phyloP scores from a whole-genome alignment of 495 filamentous ascomycete species.

The Xylaria venustula region DNA sequence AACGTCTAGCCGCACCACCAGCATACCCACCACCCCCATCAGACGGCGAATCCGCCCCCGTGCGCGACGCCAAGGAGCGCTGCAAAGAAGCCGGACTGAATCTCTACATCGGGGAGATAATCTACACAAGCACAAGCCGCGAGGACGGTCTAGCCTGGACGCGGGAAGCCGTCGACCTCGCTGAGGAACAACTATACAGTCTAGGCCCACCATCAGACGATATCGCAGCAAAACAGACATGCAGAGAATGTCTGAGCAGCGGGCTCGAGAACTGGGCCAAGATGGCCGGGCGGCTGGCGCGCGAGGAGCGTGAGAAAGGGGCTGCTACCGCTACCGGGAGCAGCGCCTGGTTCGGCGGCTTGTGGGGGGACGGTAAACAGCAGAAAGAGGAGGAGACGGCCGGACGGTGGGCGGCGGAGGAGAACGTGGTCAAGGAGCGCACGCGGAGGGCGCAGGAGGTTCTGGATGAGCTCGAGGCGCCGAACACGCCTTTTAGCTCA shows the following conservation, averaged over 20 bases:
- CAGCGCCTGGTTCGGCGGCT: conserved; percentile 44
- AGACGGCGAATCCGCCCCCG: conserved; percentile 63
- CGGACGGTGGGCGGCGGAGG: conserved; percentile 51
- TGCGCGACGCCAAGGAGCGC: conserved; percentile 56
- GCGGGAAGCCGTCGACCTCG: conserved; percentile 70
- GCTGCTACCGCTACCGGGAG: conserved; percentile 11
- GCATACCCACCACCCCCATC: conserved; percentile 64
- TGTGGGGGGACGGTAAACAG: conserved; percentile 39
- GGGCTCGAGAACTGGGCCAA: conserved; percentile 72
- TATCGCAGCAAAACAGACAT: conserved; percentile 47
- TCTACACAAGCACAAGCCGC: conserved; percentile 60
- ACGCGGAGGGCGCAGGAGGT: conserved; percentile 43
- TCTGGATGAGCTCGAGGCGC: conserved; percentile 45
- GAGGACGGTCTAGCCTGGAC: conserved; percentile 81
- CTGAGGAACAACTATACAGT: conserved; percentile 52
- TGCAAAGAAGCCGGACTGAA: conserved; percentile 86
- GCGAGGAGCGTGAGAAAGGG: conserved; percentile 48
- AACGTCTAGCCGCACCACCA: conserved; percentile 47
- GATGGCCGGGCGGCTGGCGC: conserved; percentile 64
- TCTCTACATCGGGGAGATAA: conserved; percentile 90
- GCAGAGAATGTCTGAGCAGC: conserved; percentile 68
- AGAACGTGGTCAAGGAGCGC: conserved; percentile 50
- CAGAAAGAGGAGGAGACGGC: conserved; percentile 9
- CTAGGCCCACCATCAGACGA: conserved; percentile 14
- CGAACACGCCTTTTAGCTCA: conserved; percentile 31